Conservation (phyloP, 2,329 filamentous ascomycete species). For the Taxawa tesnikishii region DNA sequence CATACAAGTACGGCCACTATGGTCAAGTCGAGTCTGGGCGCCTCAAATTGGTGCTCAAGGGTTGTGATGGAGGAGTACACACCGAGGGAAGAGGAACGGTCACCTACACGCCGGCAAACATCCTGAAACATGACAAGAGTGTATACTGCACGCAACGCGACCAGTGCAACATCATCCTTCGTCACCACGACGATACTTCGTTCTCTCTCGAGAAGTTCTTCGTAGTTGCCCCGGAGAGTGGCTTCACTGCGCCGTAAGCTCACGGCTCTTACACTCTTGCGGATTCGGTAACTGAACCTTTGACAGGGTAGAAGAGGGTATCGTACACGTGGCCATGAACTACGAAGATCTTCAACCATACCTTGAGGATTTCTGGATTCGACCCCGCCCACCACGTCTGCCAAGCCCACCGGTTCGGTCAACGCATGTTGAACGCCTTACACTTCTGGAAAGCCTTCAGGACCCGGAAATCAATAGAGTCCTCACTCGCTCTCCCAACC, state of each 20-base stretch:
- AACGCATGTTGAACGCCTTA: conserved; percentile 12
- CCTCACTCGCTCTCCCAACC: conserved; percentile 1
- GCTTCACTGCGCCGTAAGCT: conserved; percentile 78
- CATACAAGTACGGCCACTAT: conserved; percentile 70
- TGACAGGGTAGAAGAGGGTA: conserved; percentile 70
- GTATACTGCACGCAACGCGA: conserved; percentile 88
- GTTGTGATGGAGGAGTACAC: conserved; percentile 70
- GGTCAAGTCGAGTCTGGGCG: conserved; percentile 77
- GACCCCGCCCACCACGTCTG: too few relatives aligned
- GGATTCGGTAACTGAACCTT: conserved; percentile 26
- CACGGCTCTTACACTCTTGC: too few relatives aligned
- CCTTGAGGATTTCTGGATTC: too few relatives aligned
- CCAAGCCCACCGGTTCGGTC: conserved; percentile 8
- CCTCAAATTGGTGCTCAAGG: conserved; percentile 76
- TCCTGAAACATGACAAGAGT: conserved; percentile 67
- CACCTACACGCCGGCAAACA: conserved; percentile 65
- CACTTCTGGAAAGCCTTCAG: conserved; percentile 10
- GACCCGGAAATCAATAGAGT: conserved; percentile 9
- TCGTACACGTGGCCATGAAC: conserved; percentile 84
- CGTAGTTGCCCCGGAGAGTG: conserved; percentile 70
- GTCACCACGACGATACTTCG: conserved; percentile 65
- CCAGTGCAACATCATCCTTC: conserved; percentile 74
- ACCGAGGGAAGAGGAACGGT: conserved; percentile 34
- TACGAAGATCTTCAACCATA: conserved; percentile 57
- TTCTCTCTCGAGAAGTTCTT: conserved; percentile 78